phyloP scores from a whole-genome alignment of 169 alveolate genomes.

The Pseudocohnilembus persalinus region DNA sequence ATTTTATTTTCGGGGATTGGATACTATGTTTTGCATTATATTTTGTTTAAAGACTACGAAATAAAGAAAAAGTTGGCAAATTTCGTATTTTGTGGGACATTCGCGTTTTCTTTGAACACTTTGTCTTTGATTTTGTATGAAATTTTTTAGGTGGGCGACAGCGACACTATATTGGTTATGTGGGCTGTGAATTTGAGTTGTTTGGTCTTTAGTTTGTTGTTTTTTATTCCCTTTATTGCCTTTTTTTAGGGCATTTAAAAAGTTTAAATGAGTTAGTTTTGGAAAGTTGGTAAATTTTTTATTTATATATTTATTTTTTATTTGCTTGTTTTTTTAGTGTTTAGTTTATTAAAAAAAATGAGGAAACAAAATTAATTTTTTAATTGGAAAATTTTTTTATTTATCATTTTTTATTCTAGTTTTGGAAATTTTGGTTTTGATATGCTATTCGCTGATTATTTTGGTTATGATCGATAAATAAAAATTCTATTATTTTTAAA shows the following conservation, averaged over 20 bases:
- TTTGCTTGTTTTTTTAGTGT: background rate
- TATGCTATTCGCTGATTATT: too few relatives aligned
- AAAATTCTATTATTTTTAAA: too few relatives aligned
- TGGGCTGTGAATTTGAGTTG: constrained; percentile 27
- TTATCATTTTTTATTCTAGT: background rate
- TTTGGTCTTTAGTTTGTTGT: constrained; percentile 22
- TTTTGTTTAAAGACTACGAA: constrained; percentile 15
- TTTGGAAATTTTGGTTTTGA: background rate
- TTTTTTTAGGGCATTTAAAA: constrained; percentile 8
- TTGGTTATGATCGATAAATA: too few relatives aligned
- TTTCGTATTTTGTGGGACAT: background rate
- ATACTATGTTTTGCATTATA: background rate
- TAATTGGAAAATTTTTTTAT: background rate
- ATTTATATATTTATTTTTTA: background rate
- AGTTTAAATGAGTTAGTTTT: background rate
- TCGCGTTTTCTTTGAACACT: constrained; percentile 10
- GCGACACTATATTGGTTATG: constrained; percentile 4
- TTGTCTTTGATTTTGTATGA: constrained; percentile 29
- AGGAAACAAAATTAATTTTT: background rate
- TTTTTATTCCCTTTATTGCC: constrained; percentile 21
- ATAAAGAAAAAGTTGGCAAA: constrained; percentile 11
- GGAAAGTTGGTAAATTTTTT: constrained; percentile 27
- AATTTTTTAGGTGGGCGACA: constrained; percentile 19
- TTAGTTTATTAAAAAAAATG: background rate
- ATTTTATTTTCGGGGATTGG: background rate